Evolutionary conservation across 176 grass and related monocot genomes (phyloP), one percentile per base, ranked within the genome.

Genomic region (Cenchrus fungigraminus): DNA sequence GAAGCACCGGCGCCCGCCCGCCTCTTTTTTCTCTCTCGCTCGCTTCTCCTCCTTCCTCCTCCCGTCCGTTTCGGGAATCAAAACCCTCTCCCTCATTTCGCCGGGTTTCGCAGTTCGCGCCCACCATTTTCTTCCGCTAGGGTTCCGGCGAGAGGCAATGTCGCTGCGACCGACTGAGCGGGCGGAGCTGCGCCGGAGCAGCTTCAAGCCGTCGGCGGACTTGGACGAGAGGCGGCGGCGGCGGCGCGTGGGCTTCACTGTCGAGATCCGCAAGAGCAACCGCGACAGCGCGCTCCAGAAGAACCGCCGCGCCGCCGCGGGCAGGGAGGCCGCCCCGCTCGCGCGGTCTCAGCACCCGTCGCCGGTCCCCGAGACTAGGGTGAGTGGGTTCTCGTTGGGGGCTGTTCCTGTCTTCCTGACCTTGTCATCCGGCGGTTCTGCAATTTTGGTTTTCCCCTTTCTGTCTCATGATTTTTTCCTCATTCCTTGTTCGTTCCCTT

Each of bases 111-210:
- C 65, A 14, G 25, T 37, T 79, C 17, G 7, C 31, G 12, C 52
- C 52, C 52, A 54, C 15, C 12, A 14, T 13, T 14, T 54, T 54
- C 14, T 16, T 16, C 14, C 52, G 52, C 77, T 79, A 52, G 77
- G 45, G 74, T 44, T 28, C 3, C 17, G 37, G 6, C 55, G 55
- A 60, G 54, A 77, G 1, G 57, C 57, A n/a, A 94, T 94, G 92
- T 94, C 86, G 45, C 82, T 94, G 74, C 87, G 92, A 76, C 92
- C 89, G 49, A 94, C 55, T 86, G 89, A 94, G 45, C 79, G 70
- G 79, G 75, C 63, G 75, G 83, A 86, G 86, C 28, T 76, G 77
- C 82, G 92, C 32, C 88, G 86, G 54, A 78, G 84, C 68, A 73
- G 64, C 66, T 94, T 88, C 86, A 94, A 91, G 92, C 61, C 79